Percentiles rank a stretch among this genome's conserved stretches.
Conservation (phyloP, 2,329 filamentous ascomycete genomes). For the Thyridium curvatum region DNA sequence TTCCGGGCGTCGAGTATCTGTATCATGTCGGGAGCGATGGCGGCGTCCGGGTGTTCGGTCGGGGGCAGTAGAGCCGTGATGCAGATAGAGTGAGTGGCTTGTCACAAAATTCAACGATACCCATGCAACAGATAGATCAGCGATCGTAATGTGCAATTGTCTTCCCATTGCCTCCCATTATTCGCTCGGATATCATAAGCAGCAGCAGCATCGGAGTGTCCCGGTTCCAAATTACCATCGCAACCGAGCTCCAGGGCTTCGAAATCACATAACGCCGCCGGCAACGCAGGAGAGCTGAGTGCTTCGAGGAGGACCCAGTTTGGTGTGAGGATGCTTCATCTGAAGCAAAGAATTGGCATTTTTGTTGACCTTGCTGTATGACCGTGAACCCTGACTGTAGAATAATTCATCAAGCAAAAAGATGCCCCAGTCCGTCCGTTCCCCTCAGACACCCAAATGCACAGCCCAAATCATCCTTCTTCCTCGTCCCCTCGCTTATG, state of each 20-base stretch:
- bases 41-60: slow-evolving; percentile 74
- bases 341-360: not conserved
- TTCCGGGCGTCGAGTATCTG: slow-evolving; percentile 64
- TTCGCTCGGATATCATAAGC: too few species aligned
- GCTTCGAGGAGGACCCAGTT: not conserved
- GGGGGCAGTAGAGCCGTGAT: slow-evolving; percentile 50
- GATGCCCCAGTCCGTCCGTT: not conserved
- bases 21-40: slow-evolving; percentile 80
- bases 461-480: not conserved
- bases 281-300: not conserved
- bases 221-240: not conserved
- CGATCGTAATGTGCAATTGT: not conserved
- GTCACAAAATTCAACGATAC: not conserved
- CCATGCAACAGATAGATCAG: not conserved
- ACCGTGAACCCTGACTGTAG: not conserved
- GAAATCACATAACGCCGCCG: not conserved
- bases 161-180: not conserved
- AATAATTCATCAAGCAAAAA: not conserved
- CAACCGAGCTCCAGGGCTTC: not conserved
- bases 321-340: not conserved
- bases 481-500: slow-evolving; percentile 10
- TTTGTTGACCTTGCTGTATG: not conserved
- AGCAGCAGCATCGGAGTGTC: not conserved
- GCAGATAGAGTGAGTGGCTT: not conserved
- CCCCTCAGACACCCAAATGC: slow-evolving; percentile 1